Conservation (phyloP, 2,329 filamentous ascomycete genomes). For the Ceratocystis harringtonii region DNA sequence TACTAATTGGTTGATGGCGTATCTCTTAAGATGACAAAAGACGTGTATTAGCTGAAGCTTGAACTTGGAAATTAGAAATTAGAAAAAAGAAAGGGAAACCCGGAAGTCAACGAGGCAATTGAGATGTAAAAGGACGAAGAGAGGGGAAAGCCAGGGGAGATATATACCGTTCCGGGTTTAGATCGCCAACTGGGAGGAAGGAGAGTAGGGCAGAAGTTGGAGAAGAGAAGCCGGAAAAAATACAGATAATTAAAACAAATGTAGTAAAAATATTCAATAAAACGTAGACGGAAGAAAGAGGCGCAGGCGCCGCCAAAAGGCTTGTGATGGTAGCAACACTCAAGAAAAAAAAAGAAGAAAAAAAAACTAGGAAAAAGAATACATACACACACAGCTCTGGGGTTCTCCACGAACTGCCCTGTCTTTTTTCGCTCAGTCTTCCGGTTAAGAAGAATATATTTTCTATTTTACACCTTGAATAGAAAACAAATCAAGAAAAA, state of each 20-base stretch:
- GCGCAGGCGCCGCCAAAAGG: background rate
- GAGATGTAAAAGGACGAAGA: background rate
- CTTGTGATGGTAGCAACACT: background rate
- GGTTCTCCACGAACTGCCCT: background rate
- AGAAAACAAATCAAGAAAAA: too few relatives aligned
- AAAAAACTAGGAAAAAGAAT: background rate
- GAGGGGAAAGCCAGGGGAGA: background rate
- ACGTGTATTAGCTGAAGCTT: background rate
- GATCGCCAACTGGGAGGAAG: background rate
- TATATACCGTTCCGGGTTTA: constrained; percentile 3
- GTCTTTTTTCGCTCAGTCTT: background rate
- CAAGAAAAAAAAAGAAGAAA: background rate
- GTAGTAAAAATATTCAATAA: background rate
- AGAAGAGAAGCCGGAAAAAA: background rate
- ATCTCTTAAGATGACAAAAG: background rate
- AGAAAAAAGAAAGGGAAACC: background rate
- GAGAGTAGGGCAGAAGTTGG: background rate
- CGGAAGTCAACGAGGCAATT: background rate
- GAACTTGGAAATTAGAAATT: background rate
- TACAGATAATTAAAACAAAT: background rate
- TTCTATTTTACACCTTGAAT: too few relatives aligned
- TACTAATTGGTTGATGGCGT: background rate
- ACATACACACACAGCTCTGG: background rate
- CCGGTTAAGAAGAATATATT: too few relatives aligned
- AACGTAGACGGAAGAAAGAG: background rate